Conservation (phyloP, 305 asterid species). For the Solanum hybrid region DNA sequence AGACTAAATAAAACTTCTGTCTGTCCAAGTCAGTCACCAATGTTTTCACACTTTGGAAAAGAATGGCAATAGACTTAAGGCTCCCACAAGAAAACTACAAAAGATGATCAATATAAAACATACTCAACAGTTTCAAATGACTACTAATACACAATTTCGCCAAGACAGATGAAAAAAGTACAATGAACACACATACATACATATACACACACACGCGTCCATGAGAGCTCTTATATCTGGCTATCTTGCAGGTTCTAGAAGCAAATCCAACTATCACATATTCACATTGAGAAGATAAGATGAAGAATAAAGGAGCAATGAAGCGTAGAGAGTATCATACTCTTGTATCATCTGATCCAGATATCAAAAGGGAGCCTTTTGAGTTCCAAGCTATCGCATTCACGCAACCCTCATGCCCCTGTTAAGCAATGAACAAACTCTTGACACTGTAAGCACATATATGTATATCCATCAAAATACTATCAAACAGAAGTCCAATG, state of each 20-base stretch:
- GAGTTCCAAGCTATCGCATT: conserved; percentile 94
- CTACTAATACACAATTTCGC: not conserved
- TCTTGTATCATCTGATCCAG: conserved; percentile 95
- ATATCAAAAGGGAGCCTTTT: conserved; percentile 72
- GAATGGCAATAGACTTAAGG: not conserved
- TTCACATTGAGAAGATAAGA: not conserved
- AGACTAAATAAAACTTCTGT: not conserved
- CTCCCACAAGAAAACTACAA: not conserved
- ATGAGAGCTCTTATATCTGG: not conserved
- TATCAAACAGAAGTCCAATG: not conserved
- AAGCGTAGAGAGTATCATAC: conserved; percentile 35
- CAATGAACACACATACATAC: not conserved
- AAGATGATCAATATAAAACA: not conserved
- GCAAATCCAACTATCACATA: not conserved
- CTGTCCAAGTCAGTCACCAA: not conserved
- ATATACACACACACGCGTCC: not conserved
- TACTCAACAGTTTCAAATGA: not conserved
- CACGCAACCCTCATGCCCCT: conserved; percentile 97
- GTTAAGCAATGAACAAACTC: conserved; percentile 16
- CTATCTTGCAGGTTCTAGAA: not conserved
- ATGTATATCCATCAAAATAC: not conserved
- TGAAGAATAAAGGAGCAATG: not conserved
- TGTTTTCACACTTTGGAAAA: not conserved
- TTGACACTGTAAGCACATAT: not conserved
- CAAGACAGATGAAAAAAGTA: not conserved